Conservation (phyloP, 2,329 filamentous ascomycete species). For the Fusarium sp. region DNA sequence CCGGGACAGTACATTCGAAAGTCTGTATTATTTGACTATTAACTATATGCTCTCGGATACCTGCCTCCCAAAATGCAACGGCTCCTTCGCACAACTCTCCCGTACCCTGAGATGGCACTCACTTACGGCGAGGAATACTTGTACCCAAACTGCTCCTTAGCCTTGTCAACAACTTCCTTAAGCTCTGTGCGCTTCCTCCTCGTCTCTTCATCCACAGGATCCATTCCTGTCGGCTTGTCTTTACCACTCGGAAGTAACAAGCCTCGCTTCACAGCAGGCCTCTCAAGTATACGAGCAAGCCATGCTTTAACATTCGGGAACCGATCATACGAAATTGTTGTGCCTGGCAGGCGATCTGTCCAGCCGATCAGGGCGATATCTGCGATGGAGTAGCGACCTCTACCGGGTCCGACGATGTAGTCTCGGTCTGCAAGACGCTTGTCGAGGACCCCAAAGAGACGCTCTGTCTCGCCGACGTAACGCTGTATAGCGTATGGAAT, state of each 20-base stretch:
- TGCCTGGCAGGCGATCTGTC: slow-evolving; percentile 61
- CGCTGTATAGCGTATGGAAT: slow-evolving; percentile 77
- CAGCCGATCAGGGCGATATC: slow-evolving; percentile 80
- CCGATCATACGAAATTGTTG: slow-evolving; percentile 59
- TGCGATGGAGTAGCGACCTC: slow-evolving; percentile 70
- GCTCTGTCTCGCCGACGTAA: slow-evolving; percentile 79
- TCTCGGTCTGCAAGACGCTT: slow-evolving; percentile 65
- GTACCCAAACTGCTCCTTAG: slow-evolving; percentile 59
- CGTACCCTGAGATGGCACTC: not conserved
- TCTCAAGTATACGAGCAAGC: slow-evolving; percentile 73
- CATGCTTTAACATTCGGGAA: slow-evolving; percentile 80
- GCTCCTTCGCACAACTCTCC: not conserved
- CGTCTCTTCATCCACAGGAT: slow-evolving; percentile 33
- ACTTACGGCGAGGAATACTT: slow-evolving; percentile 56
- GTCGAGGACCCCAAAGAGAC: slow-evolving; percentile 78
- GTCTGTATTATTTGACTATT: not conserved
- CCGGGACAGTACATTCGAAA: not conserved
- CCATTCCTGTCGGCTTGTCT: slow-evolving; percentile 24
- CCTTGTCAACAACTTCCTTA: slow-evolving; percentile 48
- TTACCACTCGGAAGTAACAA: slow-evolving; percentile 69
- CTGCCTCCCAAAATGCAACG: no score
- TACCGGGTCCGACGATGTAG: slow-evolving; percentile 62
- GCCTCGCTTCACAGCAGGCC: slow-evolving; percentile 78
- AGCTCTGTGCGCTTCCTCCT: slow-evolving; percentile 39
- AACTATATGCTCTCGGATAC: not conserved